phyloP scores from a whole-genome alignment of 305 asterid genomes.

The Fraxinus velutina region DNA sequence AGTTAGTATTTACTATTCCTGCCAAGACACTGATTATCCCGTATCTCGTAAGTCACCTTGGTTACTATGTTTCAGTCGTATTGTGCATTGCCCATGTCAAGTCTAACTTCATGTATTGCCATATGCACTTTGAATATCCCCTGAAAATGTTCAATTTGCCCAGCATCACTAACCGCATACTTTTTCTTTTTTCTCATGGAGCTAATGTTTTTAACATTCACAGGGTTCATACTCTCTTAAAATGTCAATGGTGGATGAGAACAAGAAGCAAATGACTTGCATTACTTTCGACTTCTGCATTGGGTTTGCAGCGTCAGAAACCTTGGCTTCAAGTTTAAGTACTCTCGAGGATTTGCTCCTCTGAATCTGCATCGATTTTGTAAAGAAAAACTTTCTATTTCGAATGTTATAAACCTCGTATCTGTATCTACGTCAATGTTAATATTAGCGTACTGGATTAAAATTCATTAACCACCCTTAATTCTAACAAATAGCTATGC shows the following conservation, averaged over 20 bases:
- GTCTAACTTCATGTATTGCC: background rate
- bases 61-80: background rate
- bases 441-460: background rate
- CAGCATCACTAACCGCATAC: too few species aligned
- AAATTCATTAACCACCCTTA: background rate
- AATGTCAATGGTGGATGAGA: slow-evolving; percentile 55
- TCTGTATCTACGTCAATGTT: background rate
- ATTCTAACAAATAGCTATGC: background rate
- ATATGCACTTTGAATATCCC: background rate
- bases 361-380: background rate
- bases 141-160: background rate
- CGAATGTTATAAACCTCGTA: background rate
- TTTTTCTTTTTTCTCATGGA: background rate
- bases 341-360: slow-evolving; percentile 3
- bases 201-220: background rate
- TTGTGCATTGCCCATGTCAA: background rate
- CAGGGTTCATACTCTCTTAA: slow-evolving; percentile 73
- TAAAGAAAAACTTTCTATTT: background rate
- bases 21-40: too few species aligned
- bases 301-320: slow-evolving; percentile 42
- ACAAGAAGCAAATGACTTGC: slow-evolving; percentile 61
- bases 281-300: slow-evolving; percentile 67
- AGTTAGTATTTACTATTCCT: background rate
- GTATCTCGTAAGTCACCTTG: background rate
- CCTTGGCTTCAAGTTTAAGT: slow-evolving; percentile 18